Evolutionary conservation across 495 filamentous ascomycete genomes (phyloP).

Genomic region (Neurospora sp.): DNA sequence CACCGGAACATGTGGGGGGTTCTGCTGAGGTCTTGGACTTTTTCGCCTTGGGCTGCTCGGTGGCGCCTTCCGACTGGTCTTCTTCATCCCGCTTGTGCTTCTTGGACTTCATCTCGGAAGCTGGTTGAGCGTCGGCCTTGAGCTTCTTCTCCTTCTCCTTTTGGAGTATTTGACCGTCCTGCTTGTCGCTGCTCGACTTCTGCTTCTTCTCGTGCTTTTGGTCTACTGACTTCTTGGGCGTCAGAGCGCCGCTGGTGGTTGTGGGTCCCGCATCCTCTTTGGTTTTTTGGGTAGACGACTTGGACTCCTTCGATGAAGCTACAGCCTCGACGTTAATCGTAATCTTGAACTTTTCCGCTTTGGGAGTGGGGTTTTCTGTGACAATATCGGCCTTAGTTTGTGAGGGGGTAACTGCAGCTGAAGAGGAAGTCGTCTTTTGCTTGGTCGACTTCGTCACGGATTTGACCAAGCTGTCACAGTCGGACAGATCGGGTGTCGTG

Average conservation of each 20-base stretch:
- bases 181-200: neutral
- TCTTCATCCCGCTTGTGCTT: constrained; percentile 3
- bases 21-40: constrained; percentile 4
- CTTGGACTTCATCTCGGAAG: neutral
- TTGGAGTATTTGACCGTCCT: neutral
- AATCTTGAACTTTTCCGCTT: neutral
- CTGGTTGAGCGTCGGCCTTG: no score
- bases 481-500: neutral
- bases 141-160: neutral
- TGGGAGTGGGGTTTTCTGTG: neutral
- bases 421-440: neutral
- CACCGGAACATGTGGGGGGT: neutral
- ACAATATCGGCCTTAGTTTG: neutral
- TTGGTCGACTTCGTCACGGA: neutral
- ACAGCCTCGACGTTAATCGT: neutral
- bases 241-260: neutral
- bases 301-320: neutral
- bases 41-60: constrained; percentile 4
- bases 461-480: neutral
- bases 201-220: neutral
- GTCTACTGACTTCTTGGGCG: neutral
- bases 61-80: neutral
- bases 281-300: neutral
- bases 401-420: neutral
- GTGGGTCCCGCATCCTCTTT: neutral